These are phyloP conservation scores for Nepenthes mirabilis DNA, from an alignment of 148 eudicot species.

Conservation along the genomic window DNA sequence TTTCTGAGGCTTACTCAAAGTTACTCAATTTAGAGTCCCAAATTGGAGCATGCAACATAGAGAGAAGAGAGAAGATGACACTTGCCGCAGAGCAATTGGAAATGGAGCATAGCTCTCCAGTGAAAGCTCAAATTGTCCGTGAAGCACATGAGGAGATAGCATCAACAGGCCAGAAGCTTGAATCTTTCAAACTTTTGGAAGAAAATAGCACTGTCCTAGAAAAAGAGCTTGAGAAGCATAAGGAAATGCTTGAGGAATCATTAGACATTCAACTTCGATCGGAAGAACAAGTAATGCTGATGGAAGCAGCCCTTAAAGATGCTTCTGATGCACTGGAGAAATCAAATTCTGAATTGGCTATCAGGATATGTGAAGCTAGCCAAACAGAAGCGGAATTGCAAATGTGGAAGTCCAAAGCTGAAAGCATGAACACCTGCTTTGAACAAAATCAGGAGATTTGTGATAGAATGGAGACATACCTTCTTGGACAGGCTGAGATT, in stretches of 20 bases:
- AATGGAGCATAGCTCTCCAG: slow-evolving; percentile 11
- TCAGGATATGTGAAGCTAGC: slow-evolving; percentile 23
- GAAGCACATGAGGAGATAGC: slow-evolving; percentile 28
- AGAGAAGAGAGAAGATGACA: slow-evolving; percentile 12
- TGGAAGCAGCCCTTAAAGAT: slow-evolving; percentile 35
- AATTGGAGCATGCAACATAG: slow-evolving; percentile 11
- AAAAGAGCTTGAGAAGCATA: slow-evolving; percentile 22
- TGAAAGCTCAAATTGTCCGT: slow-evolving; percentile 14
- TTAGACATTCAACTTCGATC: slow-evolving; percentile 21
- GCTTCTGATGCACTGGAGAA: slow-evolving; percentile 22
- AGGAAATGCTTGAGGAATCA: slow-evolving; percentile 37
- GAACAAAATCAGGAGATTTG: slow-evolving; percentile 30
- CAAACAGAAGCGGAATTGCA: slow-evolving; percentile 25
- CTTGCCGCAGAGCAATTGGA: slow-evolving; percentile 16
- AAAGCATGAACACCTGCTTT: slow-evolving; percentile 24
- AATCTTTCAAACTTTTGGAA: slow-evolving; percentile 21
- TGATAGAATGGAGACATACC: slow-evolving; percentile 17
- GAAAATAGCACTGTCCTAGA: slow-evolving; percentile 21
- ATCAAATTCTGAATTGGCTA: slow-evolving; percentile 25
- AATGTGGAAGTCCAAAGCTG: slow-evolving; percentile 33
- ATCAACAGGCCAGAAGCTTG: slow-evolving; percentile 22
- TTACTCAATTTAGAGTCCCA: slow-evolving; percentile 22
- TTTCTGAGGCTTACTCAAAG: slow-evolving; percentile 27
- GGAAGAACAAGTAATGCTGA: slow-evolving; percentile 32
- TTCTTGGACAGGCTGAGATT: slow-evolving; percentile 14